A percentile compares a stretch with the other conserved stretches of the same genome.
Evolutionary conservation across 495 filamentous ascomycete species (phyloP).

Genomic region (Xylaria palmicola): DNA sequence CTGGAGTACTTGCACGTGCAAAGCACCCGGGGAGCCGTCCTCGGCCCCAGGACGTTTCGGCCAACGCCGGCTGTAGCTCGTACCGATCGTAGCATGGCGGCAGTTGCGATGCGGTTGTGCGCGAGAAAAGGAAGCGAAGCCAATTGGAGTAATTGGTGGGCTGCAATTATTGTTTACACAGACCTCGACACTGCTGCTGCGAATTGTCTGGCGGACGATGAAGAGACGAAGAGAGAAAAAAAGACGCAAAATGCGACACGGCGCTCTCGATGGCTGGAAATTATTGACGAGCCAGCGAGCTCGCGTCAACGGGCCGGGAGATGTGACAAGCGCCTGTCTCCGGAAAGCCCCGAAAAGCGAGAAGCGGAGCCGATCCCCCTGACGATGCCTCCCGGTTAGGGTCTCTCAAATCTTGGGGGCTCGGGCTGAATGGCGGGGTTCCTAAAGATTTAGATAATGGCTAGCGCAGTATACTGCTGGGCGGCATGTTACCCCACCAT

Average conservation of each 20-base stretch:
- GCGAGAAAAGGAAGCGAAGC: not conserved
- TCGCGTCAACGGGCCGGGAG: not conserved
- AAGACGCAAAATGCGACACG: slow-evolving; percentile 7
- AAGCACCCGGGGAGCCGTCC: slow-evolving; percentile 35
- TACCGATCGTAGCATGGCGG: slow-evolving; percentile 47
- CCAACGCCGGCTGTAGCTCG: slow-evolving; percentile 35
- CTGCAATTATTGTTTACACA: not conserved
- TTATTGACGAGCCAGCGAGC: slow-evolving; percentile 2
- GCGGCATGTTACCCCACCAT: slow-evolving; percentile 13
- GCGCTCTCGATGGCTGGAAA: not conserved
- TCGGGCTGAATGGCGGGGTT: slow-evolving; percentile 14
- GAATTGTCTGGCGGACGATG: not conserved
- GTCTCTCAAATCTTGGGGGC: slow-evolving; percentile 8
- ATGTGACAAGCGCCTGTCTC: not conserved
- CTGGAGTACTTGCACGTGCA: slow-evolving; percentile 40
- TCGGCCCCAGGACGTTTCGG: slow-evolving; percentile 39
- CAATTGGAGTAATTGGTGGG: not conserved
- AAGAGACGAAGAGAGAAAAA: not conserved
- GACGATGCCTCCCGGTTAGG: slow-evolving; percentile 1
- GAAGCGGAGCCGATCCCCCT: not conserved
- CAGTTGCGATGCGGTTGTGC: not conserved
- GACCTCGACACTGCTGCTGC: not conserved
- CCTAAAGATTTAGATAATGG: too few species aligned
- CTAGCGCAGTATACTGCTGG: not conserved
- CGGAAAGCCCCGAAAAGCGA: slow-evolving; percentile 14